These are phyloP conservation scores for Kwoniella sp. DNA, from an alignment of 768 basidiomycete species.

Conservation along the genomic window DNA sequence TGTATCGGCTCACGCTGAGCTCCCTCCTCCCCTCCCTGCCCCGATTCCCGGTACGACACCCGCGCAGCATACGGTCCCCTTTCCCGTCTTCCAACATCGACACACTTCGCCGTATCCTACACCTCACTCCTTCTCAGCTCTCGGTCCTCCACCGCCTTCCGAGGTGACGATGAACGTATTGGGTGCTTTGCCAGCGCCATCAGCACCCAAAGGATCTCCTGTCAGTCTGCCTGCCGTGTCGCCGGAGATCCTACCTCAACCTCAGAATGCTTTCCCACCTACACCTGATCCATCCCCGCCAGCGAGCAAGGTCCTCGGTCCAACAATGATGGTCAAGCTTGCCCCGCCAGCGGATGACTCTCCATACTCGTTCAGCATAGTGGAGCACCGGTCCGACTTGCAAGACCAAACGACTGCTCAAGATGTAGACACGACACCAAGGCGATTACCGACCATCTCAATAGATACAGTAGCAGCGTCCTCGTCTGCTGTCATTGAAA, in stretches of 20 bases:
- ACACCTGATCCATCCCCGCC: constrained; percentile 44
- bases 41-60: constrained; percentile 3
- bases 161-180: constrained; percentile 12
- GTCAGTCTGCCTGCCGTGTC: constrained; percentile 28
- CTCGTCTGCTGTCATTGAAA: background rate
- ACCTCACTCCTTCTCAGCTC: constrained; percentile 44
- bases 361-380: constrained; percentile 11
- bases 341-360: constrained; percentile 41
- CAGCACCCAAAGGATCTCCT: constrained; percentile 30
- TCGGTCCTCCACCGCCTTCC: constrained; percentile 34
- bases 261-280: constrained; percentile 23
- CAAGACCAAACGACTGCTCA: background rate
- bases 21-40: constrained; percentile 28
- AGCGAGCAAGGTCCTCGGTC: constrained; percentile 30
- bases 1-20: constrained; percentile 34
- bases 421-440: constrained; percentile 6
- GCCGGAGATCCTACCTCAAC: constrained; percentile 18
- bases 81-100: constrained; percentile 43
- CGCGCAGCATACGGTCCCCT: constrained; percentile 22
- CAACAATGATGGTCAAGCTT: constrained; percentile 43
- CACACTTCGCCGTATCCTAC: constrained; percentile 45
- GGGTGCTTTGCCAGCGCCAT: constrained; percentile 21
- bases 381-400: background rate
- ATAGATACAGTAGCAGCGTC: constrained; percentile 5
- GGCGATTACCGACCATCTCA: constrained; percentile 19